Percentiles rank a stretch among this genome's conserved stretches.
phyloP scores from a whole-genome alignment of 2,329 filamentous ascomycete genomes.

The Cladobotryum protrusum region DNA sequence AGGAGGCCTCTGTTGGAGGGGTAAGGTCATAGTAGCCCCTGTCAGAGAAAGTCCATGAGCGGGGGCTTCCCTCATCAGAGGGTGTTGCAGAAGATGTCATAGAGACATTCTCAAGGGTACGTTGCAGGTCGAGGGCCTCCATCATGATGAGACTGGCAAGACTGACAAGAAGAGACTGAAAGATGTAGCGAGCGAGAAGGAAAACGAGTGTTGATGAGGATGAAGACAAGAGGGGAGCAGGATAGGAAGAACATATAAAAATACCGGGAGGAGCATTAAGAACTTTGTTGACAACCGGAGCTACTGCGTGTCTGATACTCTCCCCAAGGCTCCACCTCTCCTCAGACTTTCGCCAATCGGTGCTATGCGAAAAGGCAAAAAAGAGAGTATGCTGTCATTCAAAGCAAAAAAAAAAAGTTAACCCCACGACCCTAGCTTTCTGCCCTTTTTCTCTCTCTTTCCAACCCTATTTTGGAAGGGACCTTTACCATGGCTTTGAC shows the following conservation, averaged over 20 bases:
- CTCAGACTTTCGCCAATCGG: background rate
- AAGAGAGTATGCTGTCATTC: background rate
- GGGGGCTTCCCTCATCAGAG: constrained; percentile 13
- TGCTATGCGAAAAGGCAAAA: background rate
- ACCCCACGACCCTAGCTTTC: no score
- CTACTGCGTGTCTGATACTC: background rate
- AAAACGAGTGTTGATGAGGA: background rate
- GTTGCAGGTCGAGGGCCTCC: background rate
- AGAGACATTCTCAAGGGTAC: background rate
- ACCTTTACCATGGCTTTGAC: background rate
- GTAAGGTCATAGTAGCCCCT: constrained; percentile 28
- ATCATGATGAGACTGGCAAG: background rate
- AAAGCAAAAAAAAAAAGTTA: no score
- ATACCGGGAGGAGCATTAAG: background rate
- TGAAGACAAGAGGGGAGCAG: background rate
- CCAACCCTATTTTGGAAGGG: background rate
- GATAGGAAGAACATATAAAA: background rate
- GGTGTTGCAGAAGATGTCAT: background rate
- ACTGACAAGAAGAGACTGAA: background rate
- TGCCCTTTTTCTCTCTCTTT: no score
- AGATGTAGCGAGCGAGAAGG: background rate
- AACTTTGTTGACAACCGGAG: background rate
- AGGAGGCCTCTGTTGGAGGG: constrained; percentile 26
- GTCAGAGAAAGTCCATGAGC: constrained; percentile 20
- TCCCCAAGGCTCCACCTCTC: background rate